Percentiles rank a stretch among this genome's conserved stretches.
Conservation (phyloP, 768 basidiomycete species). For the Suillus variegatus region DNA sequence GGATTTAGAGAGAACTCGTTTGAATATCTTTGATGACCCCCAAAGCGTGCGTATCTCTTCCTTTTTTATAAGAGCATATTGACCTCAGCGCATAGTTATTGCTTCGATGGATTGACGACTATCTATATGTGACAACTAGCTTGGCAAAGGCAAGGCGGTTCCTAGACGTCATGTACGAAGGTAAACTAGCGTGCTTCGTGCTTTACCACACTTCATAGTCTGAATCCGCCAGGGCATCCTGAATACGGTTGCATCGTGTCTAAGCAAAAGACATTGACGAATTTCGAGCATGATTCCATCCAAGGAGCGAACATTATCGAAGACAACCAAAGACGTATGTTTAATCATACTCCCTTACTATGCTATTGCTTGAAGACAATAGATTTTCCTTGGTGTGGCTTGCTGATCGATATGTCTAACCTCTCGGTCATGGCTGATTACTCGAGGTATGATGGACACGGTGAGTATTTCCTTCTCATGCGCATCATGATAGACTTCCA, state of each 20-base stretch:
- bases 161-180: conserved; percentile 73
- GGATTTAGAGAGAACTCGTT: conserved; percentile 69
- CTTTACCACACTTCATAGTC: background rate
- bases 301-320: conserved; percentile 55
- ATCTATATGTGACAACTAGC: conserved; percentile 81
- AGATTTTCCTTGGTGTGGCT: conserved; percentile 97
- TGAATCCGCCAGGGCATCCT: conserved; percentile 63
- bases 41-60: conserved; percentile 67
- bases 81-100: conserved; percentile 51
- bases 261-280: conserved; percentile 84
- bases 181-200: conserved; percentile 32
- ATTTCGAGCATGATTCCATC: conserved; percentile 65
- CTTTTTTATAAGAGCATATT: background rate
- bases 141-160: conserved; percentile 62
- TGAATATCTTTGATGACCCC: conserved; percentile 53
- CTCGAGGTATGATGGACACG: conserved; percentile 58
- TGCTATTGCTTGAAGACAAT: background rate
- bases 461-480: conserved; percentile 40
- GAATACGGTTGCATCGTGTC: conserved; percentile 95
- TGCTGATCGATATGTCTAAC: conserved; percentile 70
- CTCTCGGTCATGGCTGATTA: conserved; percentile 84
- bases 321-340: conserved; percentile 44
- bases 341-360: background rate
- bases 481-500: background rate
- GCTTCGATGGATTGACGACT: conserved; percentile 92